A percentile compares a stretch with the other conserved stretches of the same genome.
phyloP scores from a whole-genome alignment of 371 early-diverging fungal species.

The Actinomortierella ambigua region DNA sequence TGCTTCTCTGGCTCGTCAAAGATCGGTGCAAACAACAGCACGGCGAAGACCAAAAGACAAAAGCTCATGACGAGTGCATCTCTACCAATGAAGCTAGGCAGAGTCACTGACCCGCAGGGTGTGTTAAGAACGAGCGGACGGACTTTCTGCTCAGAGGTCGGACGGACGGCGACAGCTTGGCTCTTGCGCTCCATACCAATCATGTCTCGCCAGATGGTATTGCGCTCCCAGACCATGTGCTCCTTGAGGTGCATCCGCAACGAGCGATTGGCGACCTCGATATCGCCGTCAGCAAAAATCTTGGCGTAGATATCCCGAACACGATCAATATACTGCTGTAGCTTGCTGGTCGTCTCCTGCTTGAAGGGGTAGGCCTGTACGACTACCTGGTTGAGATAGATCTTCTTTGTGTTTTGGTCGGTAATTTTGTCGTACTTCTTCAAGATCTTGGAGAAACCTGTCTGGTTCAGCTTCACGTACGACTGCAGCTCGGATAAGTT shows the following conservation, averaged over 20 bases:
- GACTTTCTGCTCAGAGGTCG: slow-evolving; percentile 22
- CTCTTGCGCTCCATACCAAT: slow-evolving; percentile 87
- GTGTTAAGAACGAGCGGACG: slow-evolving; percentile 40
- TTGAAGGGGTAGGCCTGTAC: slow-evolving; percentile 70
- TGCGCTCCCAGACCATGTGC: slow-evolving; percentile 94
- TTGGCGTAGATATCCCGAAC: slow-evolving; percentile 62
- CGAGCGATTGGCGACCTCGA: slow-evolving; percentile 70
- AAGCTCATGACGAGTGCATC: slow-evolving; percentile 47
- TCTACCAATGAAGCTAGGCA: slow-evolving; percentile 49
- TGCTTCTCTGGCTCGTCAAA: slow-evolving; percentile 70
- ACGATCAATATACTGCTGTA: slow-evolving; percentile 69
- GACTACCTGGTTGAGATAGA: slow-evolving; percentile 62
- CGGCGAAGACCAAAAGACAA: slow-evolving; percentile 61
- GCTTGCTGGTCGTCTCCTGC: slow-evolving; percentile 53
- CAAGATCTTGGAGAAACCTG: slow-evolving; percentile 94
- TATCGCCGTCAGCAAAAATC: slow-evolving; percentile 54
- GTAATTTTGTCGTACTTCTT: slow-evolving; percentile 97
- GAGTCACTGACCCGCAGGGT: slow-evolving; percentile 51
- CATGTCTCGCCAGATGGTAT: slow-evolving; percentile 98
- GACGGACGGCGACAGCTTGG: slow-evolving; percentile 65
- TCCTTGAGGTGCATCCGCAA: slow-evolving; percentile 86
- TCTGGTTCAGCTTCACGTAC: slow-evolving; percentile 91
- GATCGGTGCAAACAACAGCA: slow-evolving; percentile 53
- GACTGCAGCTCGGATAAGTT: slow-evolving; percentile 85
- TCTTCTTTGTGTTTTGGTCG: slow-evolving; percentile 41